Evolutionary conservation across 2,329 filamentous ascomycete genomes (phyloP), one percentile per base, ranked within the genome.

Genomic region (Pseudocercospora crystallina): DNA sequence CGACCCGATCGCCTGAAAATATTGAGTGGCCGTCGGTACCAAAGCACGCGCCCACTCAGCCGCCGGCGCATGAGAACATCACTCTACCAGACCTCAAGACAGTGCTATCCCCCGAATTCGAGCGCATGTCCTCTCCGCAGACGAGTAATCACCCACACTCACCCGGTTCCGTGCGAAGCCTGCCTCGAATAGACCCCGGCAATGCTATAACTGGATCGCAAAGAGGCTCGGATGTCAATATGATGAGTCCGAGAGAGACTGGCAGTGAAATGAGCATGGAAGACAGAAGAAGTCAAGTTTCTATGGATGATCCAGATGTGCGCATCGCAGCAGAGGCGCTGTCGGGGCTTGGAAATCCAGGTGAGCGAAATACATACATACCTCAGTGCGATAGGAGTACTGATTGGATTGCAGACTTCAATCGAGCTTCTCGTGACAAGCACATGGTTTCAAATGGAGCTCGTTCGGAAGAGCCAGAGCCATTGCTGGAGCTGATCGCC

Each of bases 401-500:
- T 26, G 20, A 26, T 26, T 4, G 3, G 20, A 7, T 26, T 26
- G 20, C 20, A 26, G 20, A 26, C 20, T 26, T 26, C 20, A 26
- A 26, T 26, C 47, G 47, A 47, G 41, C 20, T 7, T 26, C 20
- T 26, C 20, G 20, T 4, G 20, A 26, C 44, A 54, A 43, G 68
- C 74, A 12, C 67, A 72, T 42, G 34, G 33, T 46, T 42, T 32
- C 38, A 40, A 45, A 50, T 30, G 50, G 37, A 17, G 44, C 42
- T 17, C 33, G 33, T 33, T 33, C 50, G 30, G 51, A 73, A 76
- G 80, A 86, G 35, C 79, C 83, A 5, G 90, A 96, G 69, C 94
- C 91, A 1, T 78, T 96, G 5, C 76, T 97, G 3, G 88, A 89
- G 5, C 82, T 97, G 1, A 80, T 97, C 15, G 95, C 90, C 0